phyloP scores from a whole-genome alignment of 345 rosid genomes.

The Eucalyptus rudis region DNA sequence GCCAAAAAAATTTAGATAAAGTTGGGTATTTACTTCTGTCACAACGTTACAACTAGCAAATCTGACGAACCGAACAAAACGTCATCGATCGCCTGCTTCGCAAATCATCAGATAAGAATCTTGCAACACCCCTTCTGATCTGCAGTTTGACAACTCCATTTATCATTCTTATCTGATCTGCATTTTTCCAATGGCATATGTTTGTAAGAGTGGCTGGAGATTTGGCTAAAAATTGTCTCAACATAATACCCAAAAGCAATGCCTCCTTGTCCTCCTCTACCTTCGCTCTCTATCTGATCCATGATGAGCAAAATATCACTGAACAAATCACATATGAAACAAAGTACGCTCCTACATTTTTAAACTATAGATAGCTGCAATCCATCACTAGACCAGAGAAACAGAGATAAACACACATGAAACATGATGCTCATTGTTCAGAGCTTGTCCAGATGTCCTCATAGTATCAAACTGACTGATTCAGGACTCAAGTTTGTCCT shows the following conservation, averaged over 20 bases:
- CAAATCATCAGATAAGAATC: neutral
- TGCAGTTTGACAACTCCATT: too few relatives aligned
- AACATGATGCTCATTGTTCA: neutral
- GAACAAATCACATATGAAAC: too few relatives aligned
- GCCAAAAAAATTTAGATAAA: neutral
- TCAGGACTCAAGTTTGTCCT: neutral
- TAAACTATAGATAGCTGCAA: too few relatives aligned
- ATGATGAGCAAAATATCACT: too few relatives aligned
- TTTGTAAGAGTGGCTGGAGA: too few relatives aligned
- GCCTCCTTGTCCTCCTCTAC: too few relatives aligned
- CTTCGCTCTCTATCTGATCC: too few relatives aligned
- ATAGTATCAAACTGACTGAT: neutral
- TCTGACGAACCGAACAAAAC: neutral
- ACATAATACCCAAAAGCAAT: too few relatives aligned
- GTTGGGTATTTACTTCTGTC: neutral
- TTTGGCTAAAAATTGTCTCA: too few relatives aligned
- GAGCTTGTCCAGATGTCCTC: neutral
- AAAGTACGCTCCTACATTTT: too few relatives aligned
- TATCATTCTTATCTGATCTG: too few relatives aligned
- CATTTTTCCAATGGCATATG: too few relatives aligned
- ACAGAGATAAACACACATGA: neutral
- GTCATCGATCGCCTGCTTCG: neutral
- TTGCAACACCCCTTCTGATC: neutral
- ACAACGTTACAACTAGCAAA: neutral
- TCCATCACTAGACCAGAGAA: neutral